Evolutionary conservation across 2,329 filamentous ascomycete genomes (phyloP).

Genomic region (Uncinocarpus reesii): DNA sequence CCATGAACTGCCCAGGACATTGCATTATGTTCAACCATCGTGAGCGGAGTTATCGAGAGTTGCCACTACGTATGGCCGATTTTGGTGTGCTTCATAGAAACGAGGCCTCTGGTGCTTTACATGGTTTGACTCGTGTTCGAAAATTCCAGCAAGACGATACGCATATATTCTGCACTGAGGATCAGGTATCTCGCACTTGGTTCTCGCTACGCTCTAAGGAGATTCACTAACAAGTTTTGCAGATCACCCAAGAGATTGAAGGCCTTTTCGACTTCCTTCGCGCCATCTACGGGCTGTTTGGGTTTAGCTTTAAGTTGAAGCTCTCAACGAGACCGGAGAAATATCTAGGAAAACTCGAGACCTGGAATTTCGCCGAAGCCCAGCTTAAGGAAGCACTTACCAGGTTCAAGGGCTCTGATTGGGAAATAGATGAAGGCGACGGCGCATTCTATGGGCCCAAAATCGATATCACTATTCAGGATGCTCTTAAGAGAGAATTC

Average conservation of each 20-base stretch:
- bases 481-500: conserved; percentile 72
- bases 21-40: conserved; percentile 77
- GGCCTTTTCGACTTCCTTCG: conserved; percentile 79
- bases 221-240: conserved; percentile 12
- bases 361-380: conserved; percentile 80
- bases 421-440: conserved; percentile 89
- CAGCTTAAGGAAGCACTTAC: conserved; percentile 71
- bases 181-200: conserved; percentile 45
- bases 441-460: conserved; percentile 98
- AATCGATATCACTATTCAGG: conserved; percentile 91
- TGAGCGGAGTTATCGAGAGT: conserved; percentile 75
- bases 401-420: conserved; percentile 62
- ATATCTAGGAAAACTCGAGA: conserved; percentile 72
- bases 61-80: conserved; percentile 87
- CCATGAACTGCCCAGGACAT: conserved; percentile 97
- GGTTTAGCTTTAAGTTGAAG: conserved; percentile 86
- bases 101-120: conserved; percentile 84
- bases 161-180: conserved; percentile 85
- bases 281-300: conserved; percentile 69
- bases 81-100: conserved; percentile 94
- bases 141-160: conserved; percentile 95
- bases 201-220: not conserved
- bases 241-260: conserved; percentile 63
- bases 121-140: conserved; percentile 80
- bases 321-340: conserved; percentile 86